Percentiles rank a stretch among this genome's conserved stretches.
These are phyloP conservation scores for Phylloporus arenicola DNA, from an alignment of 768 basidiomycete species.

Conservation along the genomic window DNA sequence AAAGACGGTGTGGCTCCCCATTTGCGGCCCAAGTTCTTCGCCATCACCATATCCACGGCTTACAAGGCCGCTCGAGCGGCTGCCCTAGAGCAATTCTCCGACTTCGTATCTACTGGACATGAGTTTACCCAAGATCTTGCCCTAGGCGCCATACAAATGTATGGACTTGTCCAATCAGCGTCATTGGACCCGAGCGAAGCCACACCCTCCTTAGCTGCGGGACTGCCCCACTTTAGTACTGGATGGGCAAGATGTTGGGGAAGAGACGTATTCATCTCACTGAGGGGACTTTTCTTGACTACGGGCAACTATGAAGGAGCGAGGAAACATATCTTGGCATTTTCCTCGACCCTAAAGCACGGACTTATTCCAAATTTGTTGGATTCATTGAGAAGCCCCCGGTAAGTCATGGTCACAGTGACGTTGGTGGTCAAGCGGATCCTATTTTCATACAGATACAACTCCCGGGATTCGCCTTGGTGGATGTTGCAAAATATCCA, in stretches of 20 bases:
- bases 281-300: conserved; percentile 88
- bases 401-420: conserved; percentile 40
- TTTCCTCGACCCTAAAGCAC: conserved; percentile 90
- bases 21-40: conserved; percentile 95
- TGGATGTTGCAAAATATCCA: conserved; percentile 99
- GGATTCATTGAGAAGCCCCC: conserved; percentile 80
- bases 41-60: conserved; percentile 81
- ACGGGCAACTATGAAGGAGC: conserved; percentile 88
- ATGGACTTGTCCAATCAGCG: conserved; percentile 85
- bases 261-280: conserved; percentile 87
- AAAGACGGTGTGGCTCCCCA: conserved; percentile 72
- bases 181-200: conserved; percentile 70
- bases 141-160: conserved; percentile 81
- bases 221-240: conserved; percentile 87
- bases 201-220: conserved; percentile 86
- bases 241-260: conserved; percentile 99
- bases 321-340: conserved; percentile 85
- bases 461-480: conserved; percentile 97
- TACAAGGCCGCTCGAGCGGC: conserved; percentile 86
- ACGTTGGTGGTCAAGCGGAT: background rate
- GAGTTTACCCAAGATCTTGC: conserved; percentile 88
- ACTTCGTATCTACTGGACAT: conserved; percentile 81
- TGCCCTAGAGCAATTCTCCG: conserved; percentile 82
- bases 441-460: conserved; percentile 51
- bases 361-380: conserved; percentile 94